Conservation (phyloP, 345 rosid genomes). For the Populus deltoides region DNA sequence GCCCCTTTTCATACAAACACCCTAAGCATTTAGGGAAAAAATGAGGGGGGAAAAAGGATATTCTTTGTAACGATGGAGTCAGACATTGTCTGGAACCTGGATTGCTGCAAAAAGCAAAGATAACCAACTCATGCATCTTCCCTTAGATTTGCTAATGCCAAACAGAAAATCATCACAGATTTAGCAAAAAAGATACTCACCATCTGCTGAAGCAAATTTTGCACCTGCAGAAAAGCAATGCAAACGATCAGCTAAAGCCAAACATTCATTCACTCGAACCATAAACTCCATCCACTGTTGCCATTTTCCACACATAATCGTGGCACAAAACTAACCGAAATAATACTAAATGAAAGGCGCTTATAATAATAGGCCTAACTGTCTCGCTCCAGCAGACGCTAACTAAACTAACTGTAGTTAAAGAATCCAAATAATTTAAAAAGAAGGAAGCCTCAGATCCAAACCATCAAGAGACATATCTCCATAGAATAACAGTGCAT, state of each 20-base stretch:
- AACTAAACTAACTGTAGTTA: neutral
- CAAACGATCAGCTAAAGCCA: conserved; percentile 9
- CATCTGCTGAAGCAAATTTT: conserved; percentile 74
- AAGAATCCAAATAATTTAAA: neutral
- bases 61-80: conserved; percentile 84
- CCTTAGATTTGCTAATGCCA: neutral
- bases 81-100: conserved; percentile 89
- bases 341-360: neutral
- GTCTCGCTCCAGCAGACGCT: neutral
- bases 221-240: conserved; percentile 41
- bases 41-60: conserved; percentile 13
- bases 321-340: neutral
- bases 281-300: neutral
- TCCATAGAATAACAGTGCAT: neutral
- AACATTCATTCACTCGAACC: neutral
- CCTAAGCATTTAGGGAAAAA: neutral
- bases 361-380: neutral
- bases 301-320: neutral
- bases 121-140: neutral
- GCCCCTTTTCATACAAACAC: neutral
- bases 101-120: conserved; percentile 62
- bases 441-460: neutral
- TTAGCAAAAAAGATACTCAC: conserved; percentile 35
- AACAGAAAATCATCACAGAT: neutral
- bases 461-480: neutral